phyloP scores from a whole-genome alignment of 2,329 filamentous ascomycete species.

The Neofusicoccum laricinum region DNA sequence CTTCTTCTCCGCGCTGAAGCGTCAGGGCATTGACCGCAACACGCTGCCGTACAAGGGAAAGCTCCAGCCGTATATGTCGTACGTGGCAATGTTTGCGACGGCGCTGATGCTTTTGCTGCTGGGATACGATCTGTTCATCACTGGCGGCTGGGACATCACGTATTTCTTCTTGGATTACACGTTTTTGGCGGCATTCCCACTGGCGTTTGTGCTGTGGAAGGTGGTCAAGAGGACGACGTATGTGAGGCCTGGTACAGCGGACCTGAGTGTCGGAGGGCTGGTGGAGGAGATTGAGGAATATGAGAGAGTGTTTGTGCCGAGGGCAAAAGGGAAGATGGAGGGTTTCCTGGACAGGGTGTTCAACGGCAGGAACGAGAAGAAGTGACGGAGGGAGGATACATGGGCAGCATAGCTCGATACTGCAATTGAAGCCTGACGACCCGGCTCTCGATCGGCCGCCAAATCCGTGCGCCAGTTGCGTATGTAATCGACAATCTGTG shows the following conservation, averaged over 20 bases:
- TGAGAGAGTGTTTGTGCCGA: neutral
- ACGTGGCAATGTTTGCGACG: constrained; percentile 61
- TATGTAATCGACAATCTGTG: no score
- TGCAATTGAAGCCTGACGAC: no score
- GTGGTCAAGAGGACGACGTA: constrained; percentile 12
- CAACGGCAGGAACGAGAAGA: neutral
- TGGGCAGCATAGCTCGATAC: no score
- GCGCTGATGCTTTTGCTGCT: constrained; percentile 71
- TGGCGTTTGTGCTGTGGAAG: constrained; percentile 14
- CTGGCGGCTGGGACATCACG: constrained; percentile 63
- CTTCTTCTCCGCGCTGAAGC: constrained; percentile 53
- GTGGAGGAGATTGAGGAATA: constrained; percentile 16
- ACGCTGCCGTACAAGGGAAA: constrained; percentile 45
- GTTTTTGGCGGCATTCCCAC: neutral
- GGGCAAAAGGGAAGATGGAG: neutral
- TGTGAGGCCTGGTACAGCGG: constrained; percentile 8
- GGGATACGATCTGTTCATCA: constrained; percentile 73
- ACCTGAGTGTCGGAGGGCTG: constrained; percentile 11
- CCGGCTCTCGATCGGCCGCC: no score
- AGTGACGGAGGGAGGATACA: no score
- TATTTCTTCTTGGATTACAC: constrained; percentile 59
- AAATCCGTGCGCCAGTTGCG: no score
- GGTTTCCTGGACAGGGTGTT: constrained; percentile 5
- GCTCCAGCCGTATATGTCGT: constrained; percentile 68
- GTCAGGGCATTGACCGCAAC: constrained; percentile 49